These are phyloP conservation scores for Aspergillus caelatus DNA, from an alignment of 2,329 filamentous ascomycete species.

Conservation along the genomic window DNA sequence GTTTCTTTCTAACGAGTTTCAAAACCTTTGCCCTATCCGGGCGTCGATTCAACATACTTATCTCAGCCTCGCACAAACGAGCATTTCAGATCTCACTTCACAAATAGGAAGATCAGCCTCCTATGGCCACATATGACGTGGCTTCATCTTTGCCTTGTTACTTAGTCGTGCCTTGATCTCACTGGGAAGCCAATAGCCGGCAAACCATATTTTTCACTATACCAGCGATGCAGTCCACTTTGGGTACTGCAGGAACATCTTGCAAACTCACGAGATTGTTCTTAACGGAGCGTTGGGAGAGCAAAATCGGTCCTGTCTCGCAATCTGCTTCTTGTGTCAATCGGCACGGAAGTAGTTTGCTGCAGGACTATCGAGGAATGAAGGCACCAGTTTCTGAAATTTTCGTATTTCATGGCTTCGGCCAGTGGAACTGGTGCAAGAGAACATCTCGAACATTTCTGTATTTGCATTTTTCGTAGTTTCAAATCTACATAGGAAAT, in stretches of 20 bases:
- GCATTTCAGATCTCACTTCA: neutral
- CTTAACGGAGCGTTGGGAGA: conserved; percentile 87
- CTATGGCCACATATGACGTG: conserved; percentile 1
- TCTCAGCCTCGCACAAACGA: neutral
- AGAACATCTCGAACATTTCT: conserved; percentile 44
- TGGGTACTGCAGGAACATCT: conserved; percentile 72
- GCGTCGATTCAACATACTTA: neutral
- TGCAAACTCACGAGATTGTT: conserved; percentile 63
- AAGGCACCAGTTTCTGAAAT: conserved; percentile 41
- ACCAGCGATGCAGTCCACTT: conserved; percentile 73
- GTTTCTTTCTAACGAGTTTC: neutral
- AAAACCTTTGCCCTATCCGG: neutral
- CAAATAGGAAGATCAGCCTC: neutral
- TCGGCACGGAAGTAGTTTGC: conserved; percentile 21
- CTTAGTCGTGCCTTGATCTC: neutral
- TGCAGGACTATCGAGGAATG: conserved; percentile 32
- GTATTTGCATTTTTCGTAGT: conserved; percentile 8
- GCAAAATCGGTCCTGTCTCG: conserved; percentile 34
- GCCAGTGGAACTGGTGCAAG: conserved; percentile 41
- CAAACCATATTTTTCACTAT: conserved; percentile 16
- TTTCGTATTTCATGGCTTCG: conserved; percentile 21
- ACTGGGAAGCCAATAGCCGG: neutral
- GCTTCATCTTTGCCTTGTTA: neutral
- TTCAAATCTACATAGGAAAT: neutral
- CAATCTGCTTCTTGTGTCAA: conserved; percentile 25